phyloP scores from a whole-genome alignment of 2,329 filamentous ascomycete species.

The Alternaria incomplexa region DNA sequence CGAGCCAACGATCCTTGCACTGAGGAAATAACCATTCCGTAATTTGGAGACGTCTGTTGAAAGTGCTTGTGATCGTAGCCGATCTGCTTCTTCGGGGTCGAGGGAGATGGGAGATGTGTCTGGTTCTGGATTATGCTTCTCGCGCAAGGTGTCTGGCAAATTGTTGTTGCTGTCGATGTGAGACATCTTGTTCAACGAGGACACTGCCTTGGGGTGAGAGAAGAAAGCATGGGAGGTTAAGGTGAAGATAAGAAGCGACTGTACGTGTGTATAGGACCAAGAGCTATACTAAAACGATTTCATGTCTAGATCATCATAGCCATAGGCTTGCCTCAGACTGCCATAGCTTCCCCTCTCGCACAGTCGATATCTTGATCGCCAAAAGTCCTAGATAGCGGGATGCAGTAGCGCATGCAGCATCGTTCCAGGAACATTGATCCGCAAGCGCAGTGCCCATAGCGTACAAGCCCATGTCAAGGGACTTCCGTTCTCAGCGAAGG shows the following conservation, averaged over 20 bases:
- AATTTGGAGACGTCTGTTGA: neutral
- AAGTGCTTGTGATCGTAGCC: neutral
- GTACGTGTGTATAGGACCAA: neutral
- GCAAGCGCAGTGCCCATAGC: neutral
- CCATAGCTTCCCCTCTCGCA: neutral
- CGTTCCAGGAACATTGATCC: neutral
- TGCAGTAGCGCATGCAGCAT: neutral
- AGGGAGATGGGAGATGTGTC: neutral
- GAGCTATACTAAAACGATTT: neutral
- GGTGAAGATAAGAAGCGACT: neutral
- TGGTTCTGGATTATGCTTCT: neutral
- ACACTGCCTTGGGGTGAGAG: neutral
- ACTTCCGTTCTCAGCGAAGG: neutral
- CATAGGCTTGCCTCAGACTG: neutral
- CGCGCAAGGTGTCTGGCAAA: neutral
- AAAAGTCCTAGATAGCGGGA: neutral
- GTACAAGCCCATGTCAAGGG: neutral
- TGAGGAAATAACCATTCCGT: neutral
- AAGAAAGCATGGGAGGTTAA: neutral
- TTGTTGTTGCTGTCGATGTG: neutral
- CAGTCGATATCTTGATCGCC: neutral
- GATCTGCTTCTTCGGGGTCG: neutral
- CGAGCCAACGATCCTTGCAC: neutral
- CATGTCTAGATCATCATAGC: neutral
- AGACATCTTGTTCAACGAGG: neutral